A percentile compares a stretch with the other conserved stretches of the same genome.
Evolutionary conservation across 2,329 filamentous ascomycete species (phyloP).

Genomic region (Decorospora gaudefroyi): DNA sequence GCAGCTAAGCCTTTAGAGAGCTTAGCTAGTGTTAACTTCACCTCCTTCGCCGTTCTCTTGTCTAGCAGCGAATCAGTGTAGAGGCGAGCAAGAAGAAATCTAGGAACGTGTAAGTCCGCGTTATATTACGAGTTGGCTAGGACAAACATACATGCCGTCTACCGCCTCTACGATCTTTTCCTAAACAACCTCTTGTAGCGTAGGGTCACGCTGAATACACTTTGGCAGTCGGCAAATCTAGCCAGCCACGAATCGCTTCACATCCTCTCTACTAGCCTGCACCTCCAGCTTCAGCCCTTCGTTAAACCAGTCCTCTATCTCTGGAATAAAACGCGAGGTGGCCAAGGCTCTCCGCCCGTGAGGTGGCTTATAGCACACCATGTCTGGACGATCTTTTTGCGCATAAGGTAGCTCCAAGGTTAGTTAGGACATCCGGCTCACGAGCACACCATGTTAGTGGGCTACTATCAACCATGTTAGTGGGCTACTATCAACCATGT

Average conservation of each 20-base stretch:
- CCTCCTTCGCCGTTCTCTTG: conserved; percentile 7
- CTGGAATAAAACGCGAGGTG: conserved; percentile 26
- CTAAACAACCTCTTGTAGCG: conserved; percentile 20
- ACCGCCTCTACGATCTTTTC: conserved; percentile 24
- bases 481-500: too few species aligned
- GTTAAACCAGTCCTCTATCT: conserved; percentile 19
- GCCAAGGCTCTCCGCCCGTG: too few species aligned
- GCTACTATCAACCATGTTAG: too few species aligned
- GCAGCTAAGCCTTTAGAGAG: conserved; percentile 9
- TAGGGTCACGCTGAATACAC: conserved; percentile 17
- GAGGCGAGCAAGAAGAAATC: conserved; percentile 18
- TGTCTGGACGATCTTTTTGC: too few species aligned
- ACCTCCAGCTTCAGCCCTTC: conserved; percentile 21
- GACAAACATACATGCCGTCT: conserved; percentile 28
- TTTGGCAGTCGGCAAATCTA: conserved; percentile 21
- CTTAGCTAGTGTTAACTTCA: conserved; percentile 8
- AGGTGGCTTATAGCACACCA: too few species aligned
- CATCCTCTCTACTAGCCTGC: conserved; percentile 25
- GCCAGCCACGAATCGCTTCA: conserved; percentile 23
- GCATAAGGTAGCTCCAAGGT: too few species aligned
- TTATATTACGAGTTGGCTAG: neutral
- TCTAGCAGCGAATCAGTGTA: conserved; percentile 17
- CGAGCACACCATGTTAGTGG: too few species aligned
- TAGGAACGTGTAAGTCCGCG: conserved; percentile 1
- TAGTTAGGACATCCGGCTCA: too few species aligned